A percentile compares a stretch with the other conserved stretches of the same genome.
Conservation (phyloP, 768 basidiomycete genomes). For the Auriculariales sp. region DNA sequence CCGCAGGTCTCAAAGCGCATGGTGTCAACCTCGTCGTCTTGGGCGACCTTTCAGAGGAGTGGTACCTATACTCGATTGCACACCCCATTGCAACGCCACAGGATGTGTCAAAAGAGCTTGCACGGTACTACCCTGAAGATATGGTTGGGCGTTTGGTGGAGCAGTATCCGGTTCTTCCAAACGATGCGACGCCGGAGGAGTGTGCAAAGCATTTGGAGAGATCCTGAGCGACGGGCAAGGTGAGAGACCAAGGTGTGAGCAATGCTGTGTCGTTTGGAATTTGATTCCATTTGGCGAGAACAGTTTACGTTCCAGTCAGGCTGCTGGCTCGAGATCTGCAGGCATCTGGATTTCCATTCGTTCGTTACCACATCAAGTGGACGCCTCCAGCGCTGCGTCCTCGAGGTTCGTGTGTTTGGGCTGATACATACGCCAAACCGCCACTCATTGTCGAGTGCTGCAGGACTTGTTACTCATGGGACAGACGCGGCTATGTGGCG, state of each 20-base stretch:
- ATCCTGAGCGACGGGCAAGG: constrained; percentile 41
- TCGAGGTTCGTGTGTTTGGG: constrained; percentile 26
- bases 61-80: constrained; percentile 64
- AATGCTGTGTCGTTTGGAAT: not conserved
- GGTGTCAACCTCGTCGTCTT: constrained; percentile 47
- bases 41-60: constrained; percentile 63
- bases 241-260: not conserved
- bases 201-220: constrained; percentile 35
- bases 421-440: not conserved
- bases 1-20: constrained; percentile 33
- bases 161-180: constrained; percentile 27
- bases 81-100: constrained; percentile 34
- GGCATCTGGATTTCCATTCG: constrained; percentile 40
- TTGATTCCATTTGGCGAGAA: constrained; percentile 10
- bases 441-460: not conserved
- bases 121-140: constrained; percentile 41
- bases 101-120: constrained; percentile 44
- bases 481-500: constrained; percentile 53
- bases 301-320: constrained; percentile 50
- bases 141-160: constrained; percentile 31
- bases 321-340: constrained; percentile 47
- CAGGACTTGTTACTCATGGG: constrained; percentile 60
- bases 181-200: constrained; percentile 28
- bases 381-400: constrained; percentile 44
- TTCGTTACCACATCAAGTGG: constrained; percentile 59